Evolutionary conservation across 2,329 filamentous ascomycete species (phyloP).

Genomic region (Karstenula rhodostoma): DNA sequence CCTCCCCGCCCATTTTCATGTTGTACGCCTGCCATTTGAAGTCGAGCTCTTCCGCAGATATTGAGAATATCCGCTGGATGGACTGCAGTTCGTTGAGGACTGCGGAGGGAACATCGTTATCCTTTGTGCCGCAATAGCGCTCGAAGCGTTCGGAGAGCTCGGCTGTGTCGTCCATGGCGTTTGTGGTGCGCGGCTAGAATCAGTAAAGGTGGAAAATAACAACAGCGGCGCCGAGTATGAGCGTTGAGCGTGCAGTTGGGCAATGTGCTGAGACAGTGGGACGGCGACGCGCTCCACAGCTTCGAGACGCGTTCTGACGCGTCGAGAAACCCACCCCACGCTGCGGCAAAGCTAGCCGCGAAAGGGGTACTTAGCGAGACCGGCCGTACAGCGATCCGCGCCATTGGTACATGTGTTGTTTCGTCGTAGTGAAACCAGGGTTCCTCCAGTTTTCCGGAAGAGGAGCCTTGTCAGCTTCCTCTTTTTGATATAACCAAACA

Average conservation of each 20-base stretch:
- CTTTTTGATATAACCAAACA: neutral
- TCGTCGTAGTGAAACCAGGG: neutral
- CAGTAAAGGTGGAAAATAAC: neutral
- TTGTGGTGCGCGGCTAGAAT: constrained; percentile 3
- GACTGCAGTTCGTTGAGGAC: constrained; percentile 83
- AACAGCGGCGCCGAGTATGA: constrained; percentile 11
- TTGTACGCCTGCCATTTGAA: constrained; percentile 99
- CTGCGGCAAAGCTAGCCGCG: constrained; percentile 7
- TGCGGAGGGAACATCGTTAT: constrained; percentile 72
- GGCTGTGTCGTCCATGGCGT: constrained; percentile 59
- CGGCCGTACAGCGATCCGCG: neutral
- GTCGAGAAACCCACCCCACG: constrained; percentile 16
- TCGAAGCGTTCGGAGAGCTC: constrained; percentile 69
- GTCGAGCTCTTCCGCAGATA: constrained; percentile 85
- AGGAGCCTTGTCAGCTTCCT: neutral
- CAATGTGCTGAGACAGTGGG: neutral
- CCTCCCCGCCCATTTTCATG: constrained; percentile 88
- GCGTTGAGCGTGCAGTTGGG: neutral
- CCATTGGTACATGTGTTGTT: neutral
- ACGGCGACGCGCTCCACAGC: constrained; percentile 4
- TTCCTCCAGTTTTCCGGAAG: constrained; percentile 1
- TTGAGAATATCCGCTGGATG: constrained; percentile 82
- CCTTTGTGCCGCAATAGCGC: constrained; percentile 63
- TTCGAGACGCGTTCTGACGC: constrained; percentile 40
- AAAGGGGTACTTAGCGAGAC: neutral